Evolutionary conservation across 768 basidiomycete genomes (phyloP).

Genomic region (Lentinus brumalis): DNA sequence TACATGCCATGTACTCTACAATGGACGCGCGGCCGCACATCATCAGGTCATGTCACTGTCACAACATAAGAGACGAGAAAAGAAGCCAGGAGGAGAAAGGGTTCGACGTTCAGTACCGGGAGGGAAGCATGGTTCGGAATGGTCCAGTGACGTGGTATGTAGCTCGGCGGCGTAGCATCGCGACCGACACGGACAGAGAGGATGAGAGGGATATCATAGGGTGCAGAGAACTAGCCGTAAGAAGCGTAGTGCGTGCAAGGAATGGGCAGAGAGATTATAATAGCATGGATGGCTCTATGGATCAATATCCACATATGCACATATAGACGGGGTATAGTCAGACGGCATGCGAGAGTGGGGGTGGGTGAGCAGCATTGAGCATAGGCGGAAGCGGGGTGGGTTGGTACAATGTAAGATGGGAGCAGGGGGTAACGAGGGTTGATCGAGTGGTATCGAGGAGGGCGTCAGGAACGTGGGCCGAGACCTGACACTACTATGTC

Average conservation of each 20-base stretch:
- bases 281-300: conserved; percentile 21
- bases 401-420: neutral
- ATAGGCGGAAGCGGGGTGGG: neutral
- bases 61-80: conserved; percentile 11
- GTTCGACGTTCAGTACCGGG: neutral
- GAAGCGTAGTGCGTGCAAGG: conserved; percentile 21
- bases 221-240: conserved; percentile 5
- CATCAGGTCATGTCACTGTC: conserved; percentile 9
- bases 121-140: neutral
- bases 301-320: conserved; percentile 20
- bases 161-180: neutral
- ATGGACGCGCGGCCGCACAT: conserved; percentile 4
- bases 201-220: neutral
- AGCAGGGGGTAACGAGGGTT: neutral
- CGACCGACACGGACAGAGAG: neutral
- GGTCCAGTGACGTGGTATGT: no score
- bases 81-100: neutral
- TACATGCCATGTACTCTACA: conserved; percentile 27
- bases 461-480: neutral
- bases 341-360: conserved; percentile 1
- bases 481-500: conserved; percentile 41
- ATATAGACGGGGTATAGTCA: conserved; percentile 11
- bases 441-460: neutral
- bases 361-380: neutral
- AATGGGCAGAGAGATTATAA: conserved; percentile 17